These are phyloP conservation scores for Cutaneotrichosporon sp. DNA, from an alignment of 1,284 basidiomycete genomes.

Conservation along the genomic window DNA sequence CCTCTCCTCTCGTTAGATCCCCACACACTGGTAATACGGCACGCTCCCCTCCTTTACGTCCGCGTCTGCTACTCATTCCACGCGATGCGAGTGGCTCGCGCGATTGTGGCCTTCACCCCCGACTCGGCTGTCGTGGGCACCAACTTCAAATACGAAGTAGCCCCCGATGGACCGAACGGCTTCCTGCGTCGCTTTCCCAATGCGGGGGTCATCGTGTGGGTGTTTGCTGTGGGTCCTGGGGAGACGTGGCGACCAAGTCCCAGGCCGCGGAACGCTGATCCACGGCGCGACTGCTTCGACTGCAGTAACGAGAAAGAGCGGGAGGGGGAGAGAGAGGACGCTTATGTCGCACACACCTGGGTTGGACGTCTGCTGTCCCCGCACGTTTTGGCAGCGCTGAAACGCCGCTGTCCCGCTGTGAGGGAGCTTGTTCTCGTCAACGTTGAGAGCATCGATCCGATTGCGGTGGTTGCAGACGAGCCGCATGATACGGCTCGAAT, in stretches of 20 bases:
- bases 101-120: conserved; percentile 3
- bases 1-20: neutral
- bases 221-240: neutral
- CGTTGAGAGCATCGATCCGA: neutral
- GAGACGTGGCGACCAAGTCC: conserved; percentile 5
- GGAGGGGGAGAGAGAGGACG: neutral
- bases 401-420: neutral
- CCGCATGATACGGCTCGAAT: too few relatives aligned
- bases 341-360: neutral
- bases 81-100: neutral
- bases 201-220: neutral
- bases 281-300: neutral
- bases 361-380: neutral
- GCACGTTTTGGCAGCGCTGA: neutral
- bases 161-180: neutral
- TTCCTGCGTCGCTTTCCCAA: neutral
- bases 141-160: conserved; percentile 10
- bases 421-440: neutral
- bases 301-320: too few relatives aligned
- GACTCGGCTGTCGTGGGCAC: conserved; percentile 12
- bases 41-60: conserved; percentile 12
- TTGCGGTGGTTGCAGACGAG: neutral
- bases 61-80: neutral
- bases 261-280: neutral
- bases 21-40: conserved; percentile 4